phyloP scores from a whole-genome alignment of 345 rosid genomes.

The Boechera stricta region DNA sequence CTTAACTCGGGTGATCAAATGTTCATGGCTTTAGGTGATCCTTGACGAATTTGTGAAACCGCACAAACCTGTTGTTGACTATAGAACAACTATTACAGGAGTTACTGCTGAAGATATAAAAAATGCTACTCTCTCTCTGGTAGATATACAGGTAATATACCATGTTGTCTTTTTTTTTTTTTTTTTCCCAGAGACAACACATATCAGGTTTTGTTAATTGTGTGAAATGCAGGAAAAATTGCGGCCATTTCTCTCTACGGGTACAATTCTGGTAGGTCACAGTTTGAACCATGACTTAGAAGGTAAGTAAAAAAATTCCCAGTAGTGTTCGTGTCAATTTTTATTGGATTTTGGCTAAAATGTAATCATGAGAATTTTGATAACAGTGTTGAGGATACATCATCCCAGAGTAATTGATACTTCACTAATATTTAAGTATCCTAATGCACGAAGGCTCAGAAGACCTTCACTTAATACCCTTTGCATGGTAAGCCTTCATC shows the following conservation, averaged over 20 bases:
- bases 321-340: background rate
- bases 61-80: slow-evolving; percentile 60
- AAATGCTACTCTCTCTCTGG: slow-evolving; percentile 57
- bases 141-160: slow-evolving; percentile 66
- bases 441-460: slow-evolving; percentile 44
- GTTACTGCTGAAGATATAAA: slow-evolving; percentile 60
- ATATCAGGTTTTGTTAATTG: background rate
- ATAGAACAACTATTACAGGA: slow-evolving; percentile 80
- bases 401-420: slow-evolving; percentile 86
- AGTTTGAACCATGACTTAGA: slow-evolving; percentile 69
- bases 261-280: slow-evolving; percentile 79
- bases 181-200: background rate
- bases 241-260: slow-evolving; percentile 62
- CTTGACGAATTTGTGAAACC: slow-evolving; percentile 74
- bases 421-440: slow-evolving; percentile 64
- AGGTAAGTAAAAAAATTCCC: slow-evolving; percentile 48
- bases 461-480: slow-evolving; percentile 61
- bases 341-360: background rate
- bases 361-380: background rate
- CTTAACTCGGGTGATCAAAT: background rate
- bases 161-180: background rate
- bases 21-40: slow-evolving; percentile 56
- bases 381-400: slow-evolving; percentile 73
- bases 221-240: slow-evolving; percentile 56
- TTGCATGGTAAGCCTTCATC: slow-evolving; percentile 23